phyloP scores from a whole-genome alignment of 305 asterid species.

The Lippia alba region DNA sequence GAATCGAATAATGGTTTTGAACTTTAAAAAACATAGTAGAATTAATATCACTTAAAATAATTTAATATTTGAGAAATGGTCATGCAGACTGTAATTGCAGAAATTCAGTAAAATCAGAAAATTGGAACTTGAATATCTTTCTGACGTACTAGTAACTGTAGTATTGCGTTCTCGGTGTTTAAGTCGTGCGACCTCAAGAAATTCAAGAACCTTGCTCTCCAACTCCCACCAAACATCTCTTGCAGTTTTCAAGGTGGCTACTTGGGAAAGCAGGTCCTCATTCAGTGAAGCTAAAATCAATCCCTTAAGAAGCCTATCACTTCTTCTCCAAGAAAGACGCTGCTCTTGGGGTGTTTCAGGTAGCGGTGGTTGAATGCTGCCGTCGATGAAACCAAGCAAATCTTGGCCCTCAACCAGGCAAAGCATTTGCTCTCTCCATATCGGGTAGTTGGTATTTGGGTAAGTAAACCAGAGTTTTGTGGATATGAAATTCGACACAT shows the following conservation, averaged over 20 bases:
- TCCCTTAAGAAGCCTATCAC: slow-evolving; percentile 11
- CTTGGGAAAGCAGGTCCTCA: neutral
- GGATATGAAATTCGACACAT: slow-evolving; percentile 12
- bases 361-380: slow-evolving; percentile 3
- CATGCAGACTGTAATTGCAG: too few relatives aligned
- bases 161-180: too few relatives aligned
- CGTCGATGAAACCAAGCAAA: slow-evolving; percentile 19
- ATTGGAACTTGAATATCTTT: too few relatives aligned
- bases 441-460: neutral
- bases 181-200: neutral
- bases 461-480: slow-evolving; percentile 19
- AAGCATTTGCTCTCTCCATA: too few relatives aligned
- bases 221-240: neutral
- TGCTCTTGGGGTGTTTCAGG: slow-evolving; percentile 10
- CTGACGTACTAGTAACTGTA: too few relatives aligned
- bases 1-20: too few relatives aligned
- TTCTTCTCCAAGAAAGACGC: slow-evolving; percentile 26
- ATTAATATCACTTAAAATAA: too few relatives aligned
- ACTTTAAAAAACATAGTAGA: too few relatives aligned
- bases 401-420: slow-evolving; percentile 26
- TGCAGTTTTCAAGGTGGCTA: too few relatives aligned
- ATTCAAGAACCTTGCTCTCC: slow-evolving; percentile 8
- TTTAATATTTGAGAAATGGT: too few relatives aligned
- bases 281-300: slow-evolving; percentile 14
- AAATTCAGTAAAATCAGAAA: too few relatives aligned